These are phyloP conservation scores for Apiospora hydei DNA, from an alignment of 2,329 filamentous ascomycete species.

Conservation along the genomic window DNA sequence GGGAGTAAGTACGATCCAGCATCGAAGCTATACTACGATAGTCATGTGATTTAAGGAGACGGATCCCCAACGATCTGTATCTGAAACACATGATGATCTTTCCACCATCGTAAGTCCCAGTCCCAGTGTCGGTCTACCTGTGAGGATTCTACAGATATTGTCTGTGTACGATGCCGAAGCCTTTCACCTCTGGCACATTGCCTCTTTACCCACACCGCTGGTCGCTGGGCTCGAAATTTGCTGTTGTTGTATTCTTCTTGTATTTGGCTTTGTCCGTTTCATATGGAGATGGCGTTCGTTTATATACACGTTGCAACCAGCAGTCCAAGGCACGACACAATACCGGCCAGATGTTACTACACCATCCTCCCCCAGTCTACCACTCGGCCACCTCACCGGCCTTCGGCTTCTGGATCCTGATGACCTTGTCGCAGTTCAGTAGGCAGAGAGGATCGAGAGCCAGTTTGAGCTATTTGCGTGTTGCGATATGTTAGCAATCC, in stretches of 20 bases:
- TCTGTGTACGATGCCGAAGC: not conserved
- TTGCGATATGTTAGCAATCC: slow-evolving; percentile 25
- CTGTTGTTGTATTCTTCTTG: not conserved
- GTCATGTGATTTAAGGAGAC: not conserved
- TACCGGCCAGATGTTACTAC: not conserved
- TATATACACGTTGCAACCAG: not conserved
- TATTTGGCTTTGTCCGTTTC: not conserved
- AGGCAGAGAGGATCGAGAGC: slow-evolving; percentile 79
- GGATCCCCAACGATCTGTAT: not conserved
- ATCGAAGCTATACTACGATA: not conserved
- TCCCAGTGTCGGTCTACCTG: not conserved
- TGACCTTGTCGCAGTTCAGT: slow-evolving; percentile 74
- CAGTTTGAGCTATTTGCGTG: slow-evolving; percentile 70
- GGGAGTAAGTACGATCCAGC: too few species aligned
- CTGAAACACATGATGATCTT: not conserved
- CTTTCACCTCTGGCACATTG: not conserved
- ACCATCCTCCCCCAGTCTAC: slow-evolving; percentile 36
- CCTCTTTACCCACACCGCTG: not conserved
- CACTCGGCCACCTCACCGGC: slow-evolving; percentile 55
- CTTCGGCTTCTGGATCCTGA: slow-evolving; percentile 65
- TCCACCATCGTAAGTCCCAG: not conserved
- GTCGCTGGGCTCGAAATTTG: not conserved
- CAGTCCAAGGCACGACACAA: not conserved
- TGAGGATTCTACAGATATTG: not conserved
- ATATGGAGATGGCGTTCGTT: not conserved